Evolutionary conservation across 2,329 filamentous ascomycete species (phyloP).

Genomic region (Colletotrichum siamense): DNA sequence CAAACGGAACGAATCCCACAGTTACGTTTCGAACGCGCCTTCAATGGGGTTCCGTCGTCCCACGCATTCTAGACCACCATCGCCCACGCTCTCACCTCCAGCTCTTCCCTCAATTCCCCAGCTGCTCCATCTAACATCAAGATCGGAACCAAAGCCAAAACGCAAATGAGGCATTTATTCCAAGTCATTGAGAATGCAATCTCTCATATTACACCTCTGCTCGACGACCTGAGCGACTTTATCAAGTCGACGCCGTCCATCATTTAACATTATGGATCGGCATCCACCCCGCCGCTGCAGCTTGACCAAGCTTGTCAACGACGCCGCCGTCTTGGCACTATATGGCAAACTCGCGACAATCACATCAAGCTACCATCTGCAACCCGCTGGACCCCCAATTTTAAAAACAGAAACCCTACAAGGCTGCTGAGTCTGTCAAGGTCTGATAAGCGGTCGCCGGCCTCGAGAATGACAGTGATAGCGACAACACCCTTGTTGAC

Average conservation of each 20-base stretch:
- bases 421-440: background rate
- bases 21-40: background rate
- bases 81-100: background rate
- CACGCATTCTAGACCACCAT: conserved; percentile 5
- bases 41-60: background rate
- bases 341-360: conserved; percentile 3
- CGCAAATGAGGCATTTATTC: conserved; percentile 4
- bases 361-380: background rate
- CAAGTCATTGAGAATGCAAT: background rate
- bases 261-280: conserved; percentile 12
- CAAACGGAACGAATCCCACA: conserved; percentile 1
- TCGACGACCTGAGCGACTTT: background rate
- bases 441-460: background rate
- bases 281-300: background rate
- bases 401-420: conserved; percentile 1
- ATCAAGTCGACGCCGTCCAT: background rate
- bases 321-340: conserved; percentile 1
- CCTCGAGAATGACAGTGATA: background rate
- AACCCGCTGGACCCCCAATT: conserved; percentile 2
- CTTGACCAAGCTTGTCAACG: conserved; percentile 1
- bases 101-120: background rate
- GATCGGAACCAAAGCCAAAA: background rate
- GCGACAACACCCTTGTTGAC: background rate
- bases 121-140: background rate
- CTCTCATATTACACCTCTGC: background rate